Percentiles rank a stretch among this genome's conserved stretches.
Evolutionary conservation across 2,329 filamentous ascomycete species (phyloP).

Genomic region (Metarhizium sp.): DNA sequence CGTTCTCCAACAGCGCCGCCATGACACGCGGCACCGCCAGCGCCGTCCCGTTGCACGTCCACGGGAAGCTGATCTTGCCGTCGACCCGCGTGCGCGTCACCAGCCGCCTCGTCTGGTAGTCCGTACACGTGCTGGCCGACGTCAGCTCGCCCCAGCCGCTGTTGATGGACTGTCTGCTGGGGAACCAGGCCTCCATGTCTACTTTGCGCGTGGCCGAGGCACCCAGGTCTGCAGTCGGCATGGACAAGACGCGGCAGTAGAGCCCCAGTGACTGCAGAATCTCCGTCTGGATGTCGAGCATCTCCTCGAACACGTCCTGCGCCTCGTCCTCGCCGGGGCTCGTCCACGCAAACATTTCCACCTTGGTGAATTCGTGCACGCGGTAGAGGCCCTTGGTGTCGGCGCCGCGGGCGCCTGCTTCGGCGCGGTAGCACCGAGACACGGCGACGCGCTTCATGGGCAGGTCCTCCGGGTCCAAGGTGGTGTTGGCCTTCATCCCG

Average conservation of each 20-base stretch:
- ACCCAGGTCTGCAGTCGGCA: slow-evolving; percentile 82
- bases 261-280: slow-evolving; percentile 70
- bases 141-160: slow-evolving; percentile 89
- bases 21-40: slow-evolving; percentile 83
- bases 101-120: slow-evolving; percentile 83
- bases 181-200: slow-evolving; percentile 93
- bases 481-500: slow-evolving; percentile 72
- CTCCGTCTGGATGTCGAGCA: slow-evolving; percentile 77
- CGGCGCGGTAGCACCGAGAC: slow-evolving; percentile 90
- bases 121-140: slow-evolving; percentile 81
- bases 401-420: slow-evolving; percentile 81
- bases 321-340: slow-evolving; percentile 41
- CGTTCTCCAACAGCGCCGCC: slow-evolving; percentile 81
- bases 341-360: slow-evolving; percentile 95
- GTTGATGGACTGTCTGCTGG: slow-evolving; percentile 52
- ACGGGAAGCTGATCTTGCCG: slow-evolving; percentile 60
- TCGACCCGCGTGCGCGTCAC: slow-evolving; percentile 59
- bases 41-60: slow-evolving; percentile 90
- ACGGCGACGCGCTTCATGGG: slow-evolving; percentile 75
- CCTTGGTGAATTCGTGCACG: slow-evolving; percentile 97
- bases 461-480: slow-evolving; percentile 54
- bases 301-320: slow-evolving; percentile 65
- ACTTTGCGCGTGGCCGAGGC: slow-evolving; percentile 79
- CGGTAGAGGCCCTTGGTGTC: slow-evolving; percentile 93
- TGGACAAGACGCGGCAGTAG: slow-evolving; percentile 82